phyloP scores from a whole-genome alignment of 1,139 yeast species.

The Suhomyces ambrosiae region DNA sequence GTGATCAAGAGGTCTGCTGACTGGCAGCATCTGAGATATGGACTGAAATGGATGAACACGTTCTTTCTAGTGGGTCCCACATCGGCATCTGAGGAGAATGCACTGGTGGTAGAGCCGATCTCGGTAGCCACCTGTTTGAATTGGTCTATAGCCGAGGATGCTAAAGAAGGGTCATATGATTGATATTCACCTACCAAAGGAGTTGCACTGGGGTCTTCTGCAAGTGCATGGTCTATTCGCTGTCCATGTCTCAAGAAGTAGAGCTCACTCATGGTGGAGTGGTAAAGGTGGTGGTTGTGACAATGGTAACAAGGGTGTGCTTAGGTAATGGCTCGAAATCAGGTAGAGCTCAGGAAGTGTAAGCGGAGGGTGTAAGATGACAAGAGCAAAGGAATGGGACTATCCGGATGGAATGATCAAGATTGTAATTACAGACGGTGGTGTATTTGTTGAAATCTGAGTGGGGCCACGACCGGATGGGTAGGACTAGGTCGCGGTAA shows the following conservation, averaged over 20 bases:
- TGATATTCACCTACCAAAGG: constrained; percentile 35
- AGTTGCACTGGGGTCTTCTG: constrained; percentile 27
- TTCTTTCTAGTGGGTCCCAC: constrained; percentile 31
- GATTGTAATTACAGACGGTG: not conserved
- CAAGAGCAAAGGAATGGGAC: too few relatives aligned
- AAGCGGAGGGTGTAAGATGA: too few relatives aligned
- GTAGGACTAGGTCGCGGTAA: not conserved
- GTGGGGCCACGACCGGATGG: not conserved
- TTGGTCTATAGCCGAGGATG: constrained; percentile 33
- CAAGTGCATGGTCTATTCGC: constrained; percentile 44
- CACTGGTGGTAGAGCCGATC: constrained; percentile 28
- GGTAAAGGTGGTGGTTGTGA: not conserved
- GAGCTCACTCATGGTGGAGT: constrained; percentile 36
- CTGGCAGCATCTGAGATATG: constrained; percentile 49
- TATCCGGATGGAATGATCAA: too few relatives aligned
- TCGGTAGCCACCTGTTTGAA: constrained; percentile 34
- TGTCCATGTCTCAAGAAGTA: constrained; percentile 51
- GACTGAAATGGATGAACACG: constrained; percentile 46
- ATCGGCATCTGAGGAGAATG: constrained; percentile 24
- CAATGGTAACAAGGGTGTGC: too few relatives aligned
- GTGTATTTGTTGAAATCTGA: not conserved
- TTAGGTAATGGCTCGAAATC: too few relatives aligned
- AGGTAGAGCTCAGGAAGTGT: too few relatives aligned
- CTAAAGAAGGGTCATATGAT: constrained; percentile 45
- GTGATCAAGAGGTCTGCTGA: constrained; percentile 45